Percentiles rank a stretch among this genome's conserved stretches.
These are phyloP conservation scores for Fistulina hepatica DNA, from an alignment of 1,284 basidiomycete genomes.

Conservation along the genomic window DNA sequence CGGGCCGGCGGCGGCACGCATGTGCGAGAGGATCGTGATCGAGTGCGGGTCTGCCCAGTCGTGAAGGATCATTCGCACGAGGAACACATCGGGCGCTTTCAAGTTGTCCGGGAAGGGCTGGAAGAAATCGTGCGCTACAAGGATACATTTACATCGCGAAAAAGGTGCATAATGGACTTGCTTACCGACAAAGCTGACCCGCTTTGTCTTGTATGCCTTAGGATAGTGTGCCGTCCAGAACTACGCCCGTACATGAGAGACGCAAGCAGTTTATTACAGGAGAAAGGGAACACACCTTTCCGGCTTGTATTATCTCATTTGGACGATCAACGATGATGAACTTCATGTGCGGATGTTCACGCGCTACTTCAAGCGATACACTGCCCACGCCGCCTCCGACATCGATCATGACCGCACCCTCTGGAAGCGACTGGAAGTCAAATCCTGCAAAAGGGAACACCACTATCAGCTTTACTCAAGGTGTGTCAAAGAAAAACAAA, in stretches of 20 bases:
- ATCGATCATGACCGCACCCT: constrained; percentile 18
- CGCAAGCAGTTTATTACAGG: neutral
- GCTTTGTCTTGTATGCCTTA: constrained; percentile 14
- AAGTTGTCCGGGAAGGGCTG: constrained; percentile 11
- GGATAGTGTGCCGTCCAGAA: constrained; percentile 19
- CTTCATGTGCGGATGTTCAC: constrained; percentile 10
- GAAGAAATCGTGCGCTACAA: constrained; percentile 28
- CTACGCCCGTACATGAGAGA: constrained; percentile 9
- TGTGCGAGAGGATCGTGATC: constrained; percentile 18
- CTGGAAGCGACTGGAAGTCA: constrained; percentile 16
- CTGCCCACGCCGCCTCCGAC: constrained; percentile 21
- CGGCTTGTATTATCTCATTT: constrained; percentile 14
- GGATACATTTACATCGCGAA: neutral
- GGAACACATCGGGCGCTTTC: constrained; percentile 24
- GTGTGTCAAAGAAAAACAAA: constrained; percentile 4
- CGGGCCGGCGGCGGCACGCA: constrained; percentile 19
- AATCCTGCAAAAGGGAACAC: constrained; percentile 13
- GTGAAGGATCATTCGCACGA: constrained; percentile 25
- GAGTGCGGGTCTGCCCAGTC: constrained; percentile 25
- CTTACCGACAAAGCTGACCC: constrained; percentile 21
- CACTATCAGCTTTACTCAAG: no score
- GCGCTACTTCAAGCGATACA: constrained; percentile 10
- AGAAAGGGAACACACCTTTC: constrained; percentile 11
- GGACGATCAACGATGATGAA: constrained; percentile 18
- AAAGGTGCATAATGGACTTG: neutral